Evolutionary conservation across 2,329 filamentous ascomycete species (phyloP).

Genomic region (Plectosphaerella cucumerina): DNA sequence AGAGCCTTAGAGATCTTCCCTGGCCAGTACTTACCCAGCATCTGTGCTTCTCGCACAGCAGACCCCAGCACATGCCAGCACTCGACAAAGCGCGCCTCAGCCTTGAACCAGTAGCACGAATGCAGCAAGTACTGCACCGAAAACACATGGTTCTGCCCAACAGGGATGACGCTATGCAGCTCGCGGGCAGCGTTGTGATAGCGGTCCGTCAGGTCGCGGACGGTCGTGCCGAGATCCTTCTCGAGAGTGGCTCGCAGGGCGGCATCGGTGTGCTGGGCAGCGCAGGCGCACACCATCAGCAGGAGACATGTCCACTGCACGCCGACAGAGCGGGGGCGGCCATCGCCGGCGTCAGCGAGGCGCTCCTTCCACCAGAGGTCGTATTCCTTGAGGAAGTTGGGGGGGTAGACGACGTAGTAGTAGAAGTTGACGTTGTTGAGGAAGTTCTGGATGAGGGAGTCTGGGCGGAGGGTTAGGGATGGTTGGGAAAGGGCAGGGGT

Average conservation of each 20-base stretch:
- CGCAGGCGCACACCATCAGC: constrained; percentile 32
- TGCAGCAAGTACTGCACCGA: constrained; percentile 31
- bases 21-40: constrained; percentile 21
- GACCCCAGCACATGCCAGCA: constrained; percentile 30
- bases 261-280: constrained; percentile 25
- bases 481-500: not conserved
- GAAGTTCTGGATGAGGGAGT: constrained; percentile 32
- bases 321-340: constrained; percentile 21
- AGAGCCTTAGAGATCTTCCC: too few species aligned
- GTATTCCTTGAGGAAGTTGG: constrained; percentile 29
- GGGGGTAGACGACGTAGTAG: constrained; percentile 33
- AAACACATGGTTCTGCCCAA: constrained; percentile 24
- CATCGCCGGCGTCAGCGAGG: constrained; percentile 1
- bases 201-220: constrained; percentile 22
- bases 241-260: constrained; percentile 25
- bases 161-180: constrained; percentile 25
- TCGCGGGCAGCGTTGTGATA: constrained; percentile 28
- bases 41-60: constrained; percentile 30
- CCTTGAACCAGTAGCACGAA: constrained; percentile 33
- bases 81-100: constrained; percentile 29
- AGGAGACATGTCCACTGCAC: constrained; percentile 33
- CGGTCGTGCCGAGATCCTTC: constrained; percentile 21
- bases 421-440: constrained; percentile 31
- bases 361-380: constrained; percentile 28
- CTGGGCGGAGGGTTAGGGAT: constrained; percentile 17